phyloP scores from a whole-genome alignment of 1,284 basidiomycete species.

The Irpex sp. region DNA sequence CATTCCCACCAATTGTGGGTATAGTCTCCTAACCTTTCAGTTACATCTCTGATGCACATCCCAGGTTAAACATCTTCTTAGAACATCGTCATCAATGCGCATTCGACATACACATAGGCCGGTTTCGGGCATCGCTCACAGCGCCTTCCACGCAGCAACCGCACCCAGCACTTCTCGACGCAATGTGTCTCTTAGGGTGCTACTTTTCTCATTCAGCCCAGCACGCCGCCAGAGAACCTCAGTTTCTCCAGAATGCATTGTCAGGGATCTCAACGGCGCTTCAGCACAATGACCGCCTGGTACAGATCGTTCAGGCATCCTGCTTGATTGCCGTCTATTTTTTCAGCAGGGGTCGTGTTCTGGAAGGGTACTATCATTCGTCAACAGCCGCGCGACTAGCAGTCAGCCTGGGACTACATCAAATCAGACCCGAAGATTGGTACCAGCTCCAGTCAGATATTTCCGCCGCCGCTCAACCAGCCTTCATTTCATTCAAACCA shows the following conservation, averaged over 20 bases:
- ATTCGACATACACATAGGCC: constrained; percentile 47
- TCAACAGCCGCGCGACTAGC: constrained; percentile 55
- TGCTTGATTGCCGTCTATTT: constrained; percentile 58
- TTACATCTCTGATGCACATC: background rate
- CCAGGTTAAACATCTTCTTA: constrained; percentile 53
- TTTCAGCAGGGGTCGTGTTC: constrained; percentile 49
- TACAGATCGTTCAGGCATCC: constrained; percentile 57
- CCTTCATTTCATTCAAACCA: constrained; percentile 17
- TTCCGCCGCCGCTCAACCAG: constrained; percentile 12
- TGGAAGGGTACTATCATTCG: constrained; percentile 60
- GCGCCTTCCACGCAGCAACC: constrained; percentile 32
- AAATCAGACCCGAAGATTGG: constrained; percentile 36
- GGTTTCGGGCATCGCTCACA: constrained; percentile 33
- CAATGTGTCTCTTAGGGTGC: constrained; percentile 56
- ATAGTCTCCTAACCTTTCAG: background rate
- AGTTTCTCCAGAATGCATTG: constrained; percentile 46
- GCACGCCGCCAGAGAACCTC: constrained; percentile 40
- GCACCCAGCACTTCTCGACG: constrained; percentile 56
- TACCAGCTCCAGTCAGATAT: constrained; percentile 23
- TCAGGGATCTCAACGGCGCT: constrained; percentile 46
- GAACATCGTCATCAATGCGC: constrained; percentile 56
- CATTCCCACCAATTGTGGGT: background rate
- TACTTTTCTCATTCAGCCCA: constrained; percentile 44
- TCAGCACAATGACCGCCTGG: constrained; percentile 48
- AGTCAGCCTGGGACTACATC: constrained; percentile 50